A percentile compares a stretch with the other conserved stretches of the same genome.
phyloP scores from a whole-genome alignment of 129 eudicot genomes.

The Sambucus nigra region DNA sequence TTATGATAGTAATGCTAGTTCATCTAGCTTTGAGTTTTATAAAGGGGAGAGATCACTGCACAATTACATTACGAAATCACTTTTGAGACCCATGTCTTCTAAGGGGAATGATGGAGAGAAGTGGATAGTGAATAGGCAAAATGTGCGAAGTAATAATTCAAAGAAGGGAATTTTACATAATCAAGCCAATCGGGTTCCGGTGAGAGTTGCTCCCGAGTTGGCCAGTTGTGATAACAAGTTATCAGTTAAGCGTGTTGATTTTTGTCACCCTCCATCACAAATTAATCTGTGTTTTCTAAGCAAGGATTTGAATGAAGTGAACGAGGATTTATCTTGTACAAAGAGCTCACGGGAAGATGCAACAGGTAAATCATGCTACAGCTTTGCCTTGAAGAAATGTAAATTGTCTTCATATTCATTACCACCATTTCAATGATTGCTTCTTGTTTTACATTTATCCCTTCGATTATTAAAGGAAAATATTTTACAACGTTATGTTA shows the following conservation, averaged over 20 bases:
- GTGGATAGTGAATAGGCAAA: conserved; percentile 79
- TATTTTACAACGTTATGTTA: neutral
- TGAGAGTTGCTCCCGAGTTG: conserved; percentile 45
- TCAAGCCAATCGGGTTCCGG: conserved; percentile 24
- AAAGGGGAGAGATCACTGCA: conserved; percentile 56
- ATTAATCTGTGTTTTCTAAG: conserved; percentile 41
- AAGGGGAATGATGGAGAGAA: conserved; percentile 98
- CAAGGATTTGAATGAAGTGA: conserved; percentile 54
- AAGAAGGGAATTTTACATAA: conserved; percentile 29
- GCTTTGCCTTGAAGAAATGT: neutral
- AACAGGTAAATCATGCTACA: conserved; percentile 28
- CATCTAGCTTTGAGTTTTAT: conserved; percentile 87
- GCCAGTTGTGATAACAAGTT: conserved; percentile 26
- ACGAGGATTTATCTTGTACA: conserved; percentile 22
- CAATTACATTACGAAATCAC: conserved; percentile 38
- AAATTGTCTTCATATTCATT: neutral
- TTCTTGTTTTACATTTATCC: no score
- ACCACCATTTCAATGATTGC: neutral
- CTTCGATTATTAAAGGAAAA: no score
- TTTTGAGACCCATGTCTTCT: conserved; percentile 71
- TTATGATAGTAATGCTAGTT: conserved; percentile 78
- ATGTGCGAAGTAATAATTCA: conserved; percentile 29
- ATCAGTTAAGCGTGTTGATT: conserved; percentile 60
- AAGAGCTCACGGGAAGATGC: conserved; percentile 35
- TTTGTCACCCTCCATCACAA: conserved; percentile 40